These are phyloP conservation scores for Phaseolus coccineus DNA, from an alignment of 331 rosid genomes.

Conservation along the genomic window DNA sequence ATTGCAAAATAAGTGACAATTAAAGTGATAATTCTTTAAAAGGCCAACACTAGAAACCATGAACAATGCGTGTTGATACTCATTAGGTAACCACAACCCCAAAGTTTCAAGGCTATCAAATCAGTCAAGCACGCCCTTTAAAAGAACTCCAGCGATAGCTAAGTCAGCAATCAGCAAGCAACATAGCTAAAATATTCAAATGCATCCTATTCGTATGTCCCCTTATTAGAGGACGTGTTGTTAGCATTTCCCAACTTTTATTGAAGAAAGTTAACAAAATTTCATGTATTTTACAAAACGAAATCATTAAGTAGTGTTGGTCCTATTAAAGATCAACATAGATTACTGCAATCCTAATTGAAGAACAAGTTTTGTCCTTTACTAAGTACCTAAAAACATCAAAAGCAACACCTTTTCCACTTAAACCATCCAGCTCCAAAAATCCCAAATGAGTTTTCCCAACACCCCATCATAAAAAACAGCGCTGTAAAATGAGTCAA, in stretches of 20 bases:
- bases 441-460: not conserved
- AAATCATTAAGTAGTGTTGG: not conserved
- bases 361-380: not conserved
- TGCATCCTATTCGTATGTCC: not conserved
- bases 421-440: not conserved
- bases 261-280: not conserved
- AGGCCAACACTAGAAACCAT: conserved; percentile 20
- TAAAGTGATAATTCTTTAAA: not conserved
- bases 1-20: not conserved
- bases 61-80: conserved; percentile 5
- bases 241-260: not conserved
- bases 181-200: not conserved
- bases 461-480: conserved; percentile 26
- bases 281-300: not conserved
- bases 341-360: not conserved
- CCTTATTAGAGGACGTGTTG: not conserved
- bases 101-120: conserved; percentile 19
- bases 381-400: not conserved
- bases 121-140: not conserved
- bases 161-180: conserved; percentile 18
- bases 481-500: not conserved
- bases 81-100: conserved; percentile 24
- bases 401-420: conserved; percentile 11
- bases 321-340: not conserved
- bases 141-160: conserved; percentile 10